Evolutionary conservation across 495 filamentous ascomycete species (phyloP).

Genomic region (Oidiodendron maius): DNA sequence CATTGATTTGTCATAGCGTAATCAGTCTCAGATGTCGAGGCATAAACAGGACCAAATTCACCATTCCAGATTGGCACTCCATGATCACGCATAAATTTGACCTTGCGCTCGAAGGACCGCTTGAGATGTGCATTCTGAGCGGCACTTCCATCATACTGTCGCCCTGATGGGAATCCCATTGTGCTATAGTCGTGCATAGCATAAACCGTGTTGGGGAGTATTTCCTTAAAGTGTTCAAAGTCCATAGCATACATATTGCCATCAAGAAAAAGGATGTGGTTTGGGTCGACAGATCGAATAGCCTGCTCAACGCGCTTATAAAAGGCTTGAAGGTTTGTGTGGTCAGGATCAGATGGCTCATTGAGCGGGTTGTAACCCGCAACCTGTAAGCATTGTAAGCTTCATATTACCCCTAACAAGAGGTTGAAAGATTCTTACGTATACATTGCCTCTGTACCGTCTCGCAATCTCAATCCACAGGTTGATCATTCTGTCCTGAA

Average conservation of each 20-base stretch:
- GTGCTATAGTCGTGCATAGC: constrained; percentile 55
- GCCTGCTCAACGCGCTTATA: constrained; percentile 53
- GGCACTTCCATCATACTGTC: constrained; percentile 42
- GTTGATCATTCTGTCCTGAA: constrained; percentile 53
- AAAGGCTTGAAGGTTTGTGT: constrained; percentile 46
- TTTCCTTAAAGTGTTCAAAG: constrained; percentile 27
- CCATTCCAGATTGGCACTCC: constrained; percentile 59
- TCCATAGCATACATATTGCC: constrained; percentile 62
- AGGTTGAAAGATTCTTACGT: constrained; percentile 4
- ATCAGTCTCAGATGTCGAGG: constrained; percentile 32
- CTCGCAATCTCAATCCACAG: constrained; percentile 55
- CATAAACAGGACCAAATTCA: constrained; percentile 61
- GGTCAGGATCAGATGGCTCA: constrained; percentile 55
- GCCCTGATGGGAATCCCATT: constrained; percentile 50
- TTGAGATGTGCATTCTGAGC: constrained; percentile 46
- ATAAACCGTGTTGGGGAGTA: constrained; percentile 48
- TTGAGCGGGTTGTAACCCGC: constrained; percentile 66
- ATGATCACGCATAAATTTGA: constrained; percentile 48
- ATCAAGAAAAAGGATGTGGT: constrained; percentile 60
- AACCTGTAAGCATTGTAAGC: constrained; percentile 26
- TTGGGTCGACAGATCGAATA: constrained; percentile 51
- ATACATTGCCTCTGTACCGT: constrained; percentile 48
- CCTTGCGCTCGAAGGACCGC: constrained; percentile 47
- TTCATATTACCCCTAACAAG: not conserved
- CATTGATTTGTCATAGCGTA: constrained; percentile 38